Conservation (phyloP, 352 stramenopile genomes). For the Phytophthora palmivora region DNA sequence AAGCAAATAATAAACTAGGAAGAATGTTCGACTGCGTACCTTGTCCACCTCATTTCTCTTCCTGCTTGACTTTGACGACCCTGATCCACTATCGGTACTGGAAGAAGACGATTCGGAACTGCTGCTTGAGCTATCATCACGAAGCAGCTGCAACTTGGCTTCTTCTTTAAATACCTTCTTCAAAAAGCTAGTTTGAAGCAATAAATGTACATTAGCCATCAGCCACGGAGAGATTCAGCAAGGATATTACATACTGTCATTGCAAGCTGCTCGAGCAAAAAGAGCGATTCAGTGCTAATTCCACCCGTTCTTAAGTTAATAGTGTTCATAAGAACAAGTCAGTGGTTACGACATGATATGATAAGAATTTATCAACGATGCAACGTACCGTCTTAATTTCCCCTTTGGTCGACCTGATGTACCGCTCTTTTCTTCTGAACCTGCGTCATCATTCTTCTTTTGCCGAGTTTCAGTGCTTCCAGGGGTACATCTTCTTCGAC, state of each 20-base stretch:
- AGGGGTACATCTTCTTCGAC: conserved; percentile 63
- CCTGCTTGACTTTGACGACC: conserved; percentile 13
- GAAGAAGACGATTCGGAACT: conserved; percentile 33
- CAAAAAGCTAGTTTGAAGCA: conserved; percentile 54
- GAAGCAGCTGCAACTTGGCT: conserved; percentile 42
- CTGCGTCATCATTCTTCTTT: conserved; percentile 15
- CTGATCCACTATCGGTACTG: conserved; percentile 15
- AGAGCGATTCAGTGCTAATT: conserved; percentile 51
- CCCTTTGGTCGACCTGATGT: neutral
- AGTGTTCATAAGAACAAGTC: neutral
- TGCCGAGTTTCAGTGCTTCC: conserved; percentile 37
- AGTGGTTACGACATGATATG: too few relatives aligned
- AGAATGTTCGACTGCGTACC: conserved; percentile 4
- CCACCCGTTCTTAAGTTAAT: conserved; percentile 9
- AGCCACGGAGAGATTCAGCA: neutral
- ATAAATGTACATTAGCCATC: neutral
- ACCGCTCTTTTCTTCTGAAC: conserved; percentile 2
- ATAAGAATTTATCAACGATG: neutral
- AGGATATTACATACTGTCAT: conserved; percentile 50
- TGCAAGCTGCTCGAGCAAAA: conserved; percentile 70
- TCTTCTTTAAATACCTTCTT: conserved; percentile 63
- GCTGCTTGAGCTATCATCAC: conserved; percentile 27
- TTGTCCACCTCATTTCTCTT: conserved; percentile 26
- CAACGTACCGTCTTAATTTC: conserved; percentile 14
- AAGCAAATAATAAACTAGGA: neutral